Evolutionary conservation across 768 basidiomycete species (phyloP).

Genomic region (Melanogaster broomeanus): DNA sequence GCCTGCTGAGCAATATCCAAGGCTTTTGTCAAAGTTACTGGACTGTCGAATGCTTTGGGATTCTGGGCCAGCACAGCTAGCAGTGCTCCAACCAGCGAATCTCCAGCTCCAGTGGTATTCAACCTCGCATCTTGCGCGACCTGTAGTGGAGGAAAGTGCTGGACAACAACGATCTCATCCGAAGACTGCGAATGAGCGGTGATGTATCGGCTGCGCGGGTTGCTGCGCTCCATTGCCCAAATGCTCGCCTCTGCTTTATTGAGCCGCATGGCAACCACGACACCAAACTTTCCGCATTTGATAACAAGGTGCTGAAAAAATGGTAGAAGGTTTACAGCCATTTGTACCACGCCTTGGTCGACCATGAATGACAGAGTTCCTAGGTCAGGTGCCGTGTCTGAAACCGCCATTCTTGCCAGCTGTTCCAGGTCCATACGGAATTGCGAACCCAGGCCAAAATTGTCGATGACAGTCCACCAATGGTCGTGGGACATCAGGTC

Average conservation of each 20-base stretch:
- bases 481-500: conserved; percentile 51
- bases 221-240: conserved; percentile 55
- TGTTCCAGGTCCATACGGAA: conserved; percentile 69
- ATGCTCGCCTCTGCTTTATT: conserved; percentile 38
- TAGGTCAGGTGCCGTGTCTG: conserved; percentile 38
- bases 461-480: conserved; percentile 71
- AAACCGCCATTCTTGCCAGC: conserved; percentile 49
- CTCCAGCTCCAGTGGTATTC: conserved; percentile 92
- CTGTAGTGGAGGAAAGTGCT: conserved; percentile 68
- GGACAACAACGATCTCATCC: conserved; percentile 57
- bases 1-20: conserved; percentile 66
- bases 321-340: conserved; percentile 80
- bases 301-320: conserved; percentile 83
- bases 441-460: conserved; percentile 61
- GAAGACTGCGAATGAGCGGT: conserved; percentile 49
- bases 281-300: conserved; percentile 78
- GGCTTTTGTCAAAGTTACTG: conserved; percentile 41
- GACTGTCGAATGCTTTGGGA: conserved; percentile 48
- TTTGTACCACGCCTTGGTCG: conserved; percentile 74
- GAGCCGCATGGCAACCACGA: conserved; percentile 62
- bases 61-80: conserved; percentile 61
- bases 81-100: conserved; percentile 84
- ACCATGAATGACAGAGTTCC: conserved; percentile 62
- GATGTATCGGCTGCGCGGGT: conserved; percentile 48
- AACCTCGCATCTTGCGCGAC: conserved; percentile 40